Conservation (phyloP, 768 basidiomycete genomes). For the Mycena belliarum region DNA sequence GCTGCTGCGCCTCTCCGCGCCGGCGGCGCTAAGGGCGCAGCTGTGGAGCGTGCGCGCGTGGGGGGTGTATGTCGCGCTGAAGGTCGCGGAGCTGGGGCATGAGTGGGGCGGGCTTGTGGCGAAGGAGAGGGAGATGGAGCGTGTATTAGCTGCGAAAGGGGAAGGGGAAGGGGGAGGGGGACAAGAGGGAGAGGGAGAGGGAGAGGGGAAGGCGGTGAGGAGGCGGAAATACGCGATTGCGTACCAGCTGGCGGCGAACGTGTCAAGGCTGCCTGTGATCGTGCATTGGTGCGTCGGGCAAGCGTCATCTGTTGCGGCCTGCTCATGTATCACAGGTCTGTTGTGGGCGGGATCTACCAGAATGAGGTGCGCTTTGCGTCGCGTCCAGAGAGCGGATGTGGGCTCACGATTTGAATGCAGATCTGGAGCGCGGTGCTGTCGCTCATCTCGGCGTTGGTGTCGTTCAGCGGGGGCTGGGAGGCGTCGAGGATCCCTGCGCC, state of each 20-base stretch:
- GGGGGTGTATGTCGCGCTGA: constrained; percentile 11
- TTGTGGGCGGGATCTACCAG: constrained; percentile 18
- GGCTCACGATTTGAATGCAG: neutral
- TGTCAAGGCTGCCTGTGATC: constrained; percentile 21
- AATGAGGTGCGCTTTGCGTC: constrained; percentile 8
- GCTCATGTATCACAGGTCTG: constrained; percentile 5
- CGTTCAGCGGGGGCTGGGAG: constrained; percentile 19
- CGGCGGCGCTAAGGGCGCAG: neutral
- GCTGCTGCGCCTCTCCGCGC: constrained; percentile 16
- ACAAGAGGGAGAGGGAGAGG: neutral
- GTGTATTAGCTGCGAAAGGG: no score
- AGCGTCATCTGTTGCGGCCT: neutral
- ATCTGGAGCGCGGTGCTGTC: constrained; percentile 16
- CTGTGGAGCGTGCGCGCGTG: constrained; percentile 21
- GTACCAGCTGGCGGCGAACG: constrained; percentile 10
- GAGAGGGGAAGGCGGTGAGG: neutral
- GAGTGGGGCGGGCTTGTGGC: constrained; percentile 4
- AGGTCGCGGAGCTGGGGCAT: constrained; percentile 3
- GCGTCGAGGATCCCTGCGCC: constrained; percentile 1
- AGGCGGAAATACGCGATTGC: constrained; percentile 8
- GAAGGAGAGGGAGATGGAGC: neutral
- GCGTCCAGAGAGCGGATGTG: neutral
- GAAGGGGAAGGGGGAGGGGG: neutral
- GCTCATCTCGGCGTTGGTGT: constrained; percentile 15
- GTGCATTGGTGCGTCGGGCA: constrained; percentile 11